phyloP scores from a whole-genome alignment of 495 filamentous ascomycete species.

The Penicillium cataractarum region DNA sequence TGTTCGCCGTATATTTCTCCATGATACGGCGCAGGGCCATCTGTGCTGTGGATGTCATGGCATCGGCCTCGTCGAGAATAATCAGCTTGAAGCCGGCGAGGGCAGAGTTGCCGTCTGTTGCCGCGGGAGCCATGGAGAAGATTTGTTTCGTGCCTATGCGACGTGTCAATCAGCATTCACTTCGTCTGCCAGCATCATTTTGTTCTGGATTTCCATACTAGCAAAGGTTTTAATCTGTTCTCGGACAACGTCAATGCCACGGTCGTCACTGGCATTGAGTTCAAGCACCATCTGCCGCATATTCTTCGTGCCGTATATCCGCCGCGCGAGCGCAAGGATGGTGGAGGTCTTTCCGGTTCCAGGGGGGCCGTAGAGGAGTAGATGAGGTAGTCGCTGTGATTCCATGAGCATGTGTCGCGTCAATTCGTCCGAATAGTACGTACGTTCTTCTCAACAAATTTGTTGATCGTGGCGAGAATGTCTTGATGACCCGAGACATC shows the following conservation, averaged over 20 bases:
- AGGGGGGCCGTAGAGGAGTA: slow-evolving; percentile 95
- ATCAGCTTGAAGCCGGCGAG: slow-evolving; percentile 90
- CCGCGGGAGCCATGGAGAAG: slow-evolving; percentile 57
- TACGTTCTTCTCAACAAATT: slow-evolving; percentile 90
- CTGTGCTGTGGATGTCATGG: slow-evolving; percentile 95
- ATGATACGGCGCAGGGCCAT: slow-evolving; percentile 97
- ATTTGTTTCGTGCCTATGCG: slow-evolving; percentile 65
- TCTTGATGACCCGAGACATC: slow-evolving; percentile 99
- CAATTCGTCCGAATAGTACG: slow-evolving; percentile 8
- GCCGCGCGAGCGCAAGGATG: slow-evolving; percentile 84
- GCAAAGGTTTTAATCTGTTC: slow-evolving; percentile 99
- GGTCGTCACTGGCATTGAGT: slow-evolving; percentile 93
- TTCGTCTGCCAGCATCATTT: neutral
- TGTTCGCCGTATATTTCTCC: slow-evolving; percentile 99
- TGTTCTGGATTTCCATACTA: slow-evolving; percentile 48
- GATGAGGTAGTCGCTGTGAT: slow-evolving; percentile 79
- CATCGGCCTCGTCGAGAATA: slow-evolving; percentile 96
- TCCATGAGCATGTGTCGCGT: slow-evolving; percentile 7
- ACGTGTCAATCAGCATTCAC: slow-evolving; percentile 56
- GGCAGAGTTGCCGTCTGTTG: slow-evolving; percentile 44
- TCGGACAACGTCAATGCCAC: slow-evolving; percentile 96
- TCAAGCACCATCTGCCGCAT: slow-evolving; percentile 98
- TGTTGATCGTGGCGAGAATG: slow-evolving; percentile 95
- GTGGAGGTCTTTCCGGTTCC: slow-evolving; percentile 98
- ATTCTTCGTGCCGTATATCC: slow-evolving; percentile 90